phyloP scores from a whole-genome alignment of 2,329 filamentous ascomycete species.

The Microcyclosporella mali region DNA sequence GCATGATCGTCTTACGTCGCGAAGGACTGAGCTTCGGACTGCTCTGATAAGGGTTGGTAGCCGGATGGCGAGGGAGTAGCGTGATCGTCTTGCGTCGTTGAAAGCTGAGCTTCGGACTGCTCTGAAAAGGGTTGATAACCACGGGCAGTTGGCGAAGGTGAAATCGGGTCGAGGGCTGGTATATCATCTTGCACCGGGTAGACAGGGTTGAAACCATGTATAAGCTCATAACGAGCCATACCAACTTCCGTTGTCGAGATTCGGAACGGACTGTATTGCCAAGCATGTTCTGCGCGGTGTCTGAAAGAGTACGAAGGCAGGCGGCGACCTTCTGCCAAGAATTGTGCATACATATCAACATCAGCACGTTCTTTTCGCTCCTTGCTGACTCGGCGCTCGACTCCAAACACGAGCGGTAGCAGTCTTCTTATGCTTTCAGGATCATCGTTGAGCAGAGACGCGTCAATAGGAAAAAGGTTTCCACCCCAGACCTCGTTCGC shows the following conservation, averaged over 20 bases:
- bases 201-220: too few species aligned
- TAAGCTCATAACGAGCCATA: too few species aligned
- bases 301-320: not conserved
- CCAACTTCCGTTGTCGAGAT: not conserved
- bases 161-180: too few species aligned
- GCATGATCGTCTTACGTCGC: not conserved
- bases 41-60: too few species aligned
- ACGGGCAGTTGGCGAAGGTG: too few species aligned
- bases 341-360: constrained; percentile 18
- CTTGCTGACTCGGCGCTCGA: constrained; percentile 4
- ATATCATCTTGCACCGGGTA: too few species aligned
- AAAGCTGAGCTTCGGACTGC: too few species aligned
- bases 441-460: constrained; percentile 11
- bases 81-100: too few species aligned
- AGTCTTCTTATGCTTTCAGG: constrained; percentile 9
- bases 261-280: constrained; percentile 18
- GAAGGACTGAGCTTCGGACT: too few species aligned
- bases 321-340: constrained; percentile 2
- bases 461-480: constrained; percentile 14
- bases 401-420: constrained; percentile 22
- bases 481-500: constrained; percentile 27
- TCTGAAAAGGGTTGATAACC: too few species aligned
- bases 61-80: constrained; percentile 3
- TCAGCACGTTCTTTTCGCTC: constrained; percentile 17
- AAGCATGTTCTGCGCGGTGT: constrained; percentile 1